Percentiles rank a stretch among this genome's conserved stretches.
phyloP scores from a whole-genome alignment of 176 grass and related monocot species.

The Avena eriantha region DNA sequence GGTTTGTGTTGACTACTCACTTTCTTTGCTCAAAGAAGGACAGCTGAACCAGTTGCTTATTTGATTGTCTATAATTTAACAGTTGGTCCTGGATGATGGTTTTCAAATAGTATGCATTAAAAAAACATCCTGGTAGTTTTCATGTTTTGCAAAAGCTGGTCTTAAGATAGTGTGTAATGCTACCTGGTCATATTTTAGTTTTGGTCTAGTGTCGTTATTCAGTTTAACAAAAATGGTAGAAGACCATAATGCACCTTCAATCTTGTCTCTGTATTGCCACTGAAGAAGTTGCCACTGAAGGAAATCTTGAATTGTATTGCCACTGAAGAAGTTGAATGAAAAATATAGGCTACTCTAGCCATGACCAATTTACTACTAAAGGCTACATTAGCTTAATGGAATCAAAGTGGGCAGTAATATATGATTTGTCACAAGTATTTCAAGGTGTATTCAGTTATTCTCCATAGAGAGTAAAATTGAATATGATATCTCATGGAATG shows the following conservation, averaged over 20 bases:
- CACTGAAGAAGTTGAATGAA: conserved; percentile 58
- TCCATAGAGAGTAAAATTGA: no score
- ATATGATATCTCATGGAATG: no score
- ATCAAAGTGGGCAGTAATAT: not conserved
- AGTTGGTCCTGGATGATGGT: not conserved
- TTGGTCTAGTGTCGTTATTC: not conserved
- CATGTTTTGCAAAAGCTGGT: not conserved
- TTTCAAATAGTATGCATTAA: not conserved
- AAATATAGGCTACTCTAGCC: conserved; percentile 9
- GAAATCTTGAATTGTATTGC: conserved; percentile 73
- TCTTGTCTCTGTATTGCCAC: no score
- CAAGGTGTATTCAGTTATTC: no score
- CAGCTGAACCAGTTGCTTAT: not conserved
- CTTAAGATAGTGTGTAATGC: not conserved
- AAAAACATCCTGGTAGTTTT: not conserved
- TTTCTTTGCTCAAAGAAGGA: conserved; percentile 10
- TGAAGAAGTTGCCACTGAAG: conserved; percentile 78
- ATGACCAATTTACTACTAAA: not conserved
- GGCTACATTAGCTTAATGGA: not conserved
- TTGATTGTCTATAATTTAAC: not conserved
- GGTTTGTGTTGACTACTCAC: not conserved
- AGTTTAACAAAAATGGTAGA: not conserved
- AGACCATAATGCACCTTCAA: conserved; percentile 64
- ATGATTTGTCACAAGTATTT: not conserved
- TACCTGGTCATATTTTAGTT: conserved; percentile 40